These are phyloP conservation scores for Salvia sclarea DNA, from an alignment of 305 asterid species.

Conservation along the genomic window DNA sequence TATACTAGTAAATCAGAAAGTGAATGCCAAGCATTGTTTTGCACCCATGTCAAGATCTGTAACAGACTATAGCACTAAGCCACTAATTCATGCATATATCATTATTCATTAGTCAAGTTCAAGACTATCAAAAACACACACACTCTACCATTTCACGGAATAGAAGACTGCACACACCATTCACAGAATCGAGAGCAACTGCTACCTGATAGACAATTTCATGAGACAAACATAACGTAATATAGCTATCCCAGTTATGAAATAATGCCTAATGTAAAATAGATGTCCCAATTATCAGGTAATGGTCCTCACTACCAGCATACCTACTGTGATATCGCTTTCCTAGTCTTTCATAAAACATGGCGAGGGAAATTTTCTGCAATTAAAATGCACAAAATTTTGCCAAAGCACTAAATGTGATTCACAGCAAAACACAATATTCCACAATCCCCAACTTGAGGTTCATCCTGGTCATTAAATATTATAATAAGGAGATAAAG, in stretches of 20 bases:
- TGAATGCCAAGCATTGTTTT: conserved; percentile 9
- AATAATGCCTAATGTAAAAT: background rate
- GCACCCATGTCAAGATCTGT: conserved; percentile 23
- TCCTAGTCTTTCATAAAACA: background rate
- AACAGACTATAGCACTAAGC: background rate
- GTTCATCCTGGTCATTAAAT: background rate
- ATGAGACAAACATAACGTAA: background rate
- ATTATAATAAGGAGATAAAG: background rate
- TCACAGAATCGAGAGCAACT: background rate
- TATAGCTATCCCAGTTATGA: background rate
- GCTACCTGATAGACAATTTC: conserved; percentile 2
- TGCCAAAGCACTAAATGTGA: background rate
- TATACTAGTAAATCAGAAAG: background rate
- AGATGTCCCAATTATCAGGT: background rate
- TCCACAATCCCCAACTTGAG: too few species aligned
- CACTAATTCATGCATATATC: background rate
- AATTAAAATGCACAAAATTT: background rate
- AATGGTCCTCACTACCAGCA: background rate
- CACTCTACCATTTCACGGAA: conserved; percentile 2
- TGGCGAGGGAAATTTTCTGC: background rate
- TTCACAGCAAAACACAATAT: background rate
- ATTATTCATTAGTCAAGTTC: background rate
- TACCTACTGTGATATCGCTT: background rate
- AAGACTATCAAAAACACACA: conserved; percentile 2
- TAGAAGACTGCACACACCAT: conserved; percentile 4